Conservation (phyloP, 495 filamentous ascomycete species). For the Xylaria palmicola region DNA sequence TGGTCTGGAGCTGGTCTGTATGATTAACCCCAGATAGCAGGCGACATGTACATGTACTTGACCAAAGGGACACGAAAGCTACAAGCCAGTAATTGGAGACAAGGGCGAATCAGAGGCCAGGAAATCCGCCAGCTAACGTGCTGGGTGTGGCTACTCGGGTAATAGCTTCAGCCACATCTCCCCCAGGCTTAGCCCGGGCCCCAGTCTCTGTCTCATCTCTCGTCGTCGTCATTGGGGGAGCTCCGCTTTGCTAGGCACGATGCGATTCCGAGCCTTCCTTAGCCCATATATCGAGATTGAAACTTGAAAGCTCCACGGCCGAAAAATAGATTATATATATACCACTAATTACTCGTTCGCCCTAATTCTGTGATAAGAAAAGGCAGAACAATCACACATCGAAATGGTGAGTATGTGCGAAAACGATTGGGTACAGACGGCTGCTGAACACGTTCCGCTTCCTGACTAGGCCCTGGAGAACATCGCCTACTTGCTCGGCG, state of each 20-base stretch:
- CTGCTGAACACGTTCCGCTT: neutral
- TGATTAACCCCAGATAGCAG: too few relatives aligned
- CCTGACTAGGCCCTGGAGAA: constrained; percentile 23
- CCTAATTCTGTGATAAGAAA: neutral
- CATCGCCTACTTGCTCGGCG: constrained; percentile 70
- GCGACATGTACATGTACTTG: too few relatives aligned
- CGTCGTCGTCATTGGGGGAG: constrained; percentile 16
- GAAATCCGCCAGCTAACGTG: neutral
- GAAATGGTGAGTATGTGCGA: constrained; percentile 11
- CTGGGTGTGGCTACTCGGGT: constrained; percentile 16
- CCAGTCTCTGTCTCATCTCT: neutral
- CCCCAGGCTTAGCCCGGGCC: neutral
- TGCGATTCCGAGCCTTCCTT: constrained; percentile 6
- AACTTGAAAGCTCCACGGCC: neutral
- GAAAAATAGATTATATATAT: neutral
- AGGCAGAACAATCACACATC: neutral
- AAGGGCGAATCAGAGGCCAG: constrained; percentile 26
- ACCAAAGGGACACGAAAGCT: constrained; percentile 37
- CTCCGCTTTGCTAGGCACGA: constrained; percentile 4
- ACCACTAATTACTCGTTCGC: neutral
- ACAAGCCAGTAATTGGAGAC: constrained; percentile 15
- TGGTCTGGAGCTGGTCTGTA: too few relatives aligned
- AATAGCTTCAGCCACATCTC: constrained; percentile 29
- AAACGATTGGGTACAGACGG: neutral
- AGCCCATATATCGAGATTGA: neutral